Evolutionary conservation across 140 eudicot species (phyloP).

Genomic region (Senecio squalidus): DNA sequence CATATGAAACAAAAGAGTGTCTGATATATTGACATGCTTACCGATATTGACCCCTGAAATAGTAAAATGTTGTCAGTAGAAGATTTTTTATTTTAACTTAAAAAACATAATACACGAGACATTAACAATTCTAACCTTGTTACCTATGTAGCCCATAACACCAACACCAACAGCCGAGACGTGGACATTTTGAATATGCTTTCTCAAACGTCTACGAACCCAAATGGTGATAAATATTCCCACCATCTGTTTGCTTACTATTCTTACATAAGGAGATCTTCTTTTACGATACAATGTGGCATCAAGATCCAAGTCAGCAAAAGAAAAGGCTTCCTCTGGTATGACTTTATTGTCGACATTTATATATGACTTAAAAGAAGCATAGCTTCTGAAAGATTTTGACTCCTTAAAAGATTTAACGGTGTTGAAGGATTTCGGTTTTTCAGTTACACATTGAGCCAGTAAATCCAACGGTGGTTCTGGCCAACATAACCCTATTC

Average conservation of each 20-base stretch:
- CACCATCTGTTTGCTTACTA: conserved; percentile 92
- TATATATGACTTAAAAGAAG: conserved; percentile 46
- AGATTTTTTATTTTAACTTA: no score
- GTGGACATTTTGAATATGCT: conserved; percentile 63
- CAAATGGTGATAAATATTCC: conserved; percentile 69
- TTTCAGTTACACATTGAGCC: conserved; percentile 55
- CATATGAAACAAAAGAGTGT: conserved; percentile 85
- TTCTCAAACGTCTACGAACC: conserved; percentile 81
- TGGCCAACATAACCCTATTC: conserved; percentile 76
- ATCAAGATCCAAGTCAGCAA: conserved; percentile 68
- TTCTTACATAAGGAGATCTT: conserved; percentile 66
- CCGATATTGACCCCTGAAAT: conserved; percentile 85
- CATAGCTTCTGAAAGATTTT: conserved; percentile 48
- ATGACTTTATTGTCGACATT: conserved; percentile 32
- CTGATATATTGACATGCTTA: conserved; percentile 94
- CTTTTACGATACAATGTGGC: conserved; percentile 58
- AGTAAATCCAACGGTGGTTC: conserved; percentile 69
- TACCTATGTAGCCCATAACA: conserved; percentile 78
- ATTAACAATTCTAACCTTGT: conserved; percentile 49
- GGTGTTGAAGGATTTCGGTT: conserved; percentile 42
- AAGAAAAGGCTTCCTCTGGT: conserved; percentile 45
- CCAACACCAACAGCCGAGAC: conserved; percentile 97
- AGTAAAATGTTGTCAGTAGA: neutral
- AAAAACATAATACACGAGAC: neutral
- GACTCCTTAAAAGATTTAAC: conserved; percentile 57